Base-by-base conservation (phyloP, 345 rosid genomes). In the Angophora floribunda region DNA sequence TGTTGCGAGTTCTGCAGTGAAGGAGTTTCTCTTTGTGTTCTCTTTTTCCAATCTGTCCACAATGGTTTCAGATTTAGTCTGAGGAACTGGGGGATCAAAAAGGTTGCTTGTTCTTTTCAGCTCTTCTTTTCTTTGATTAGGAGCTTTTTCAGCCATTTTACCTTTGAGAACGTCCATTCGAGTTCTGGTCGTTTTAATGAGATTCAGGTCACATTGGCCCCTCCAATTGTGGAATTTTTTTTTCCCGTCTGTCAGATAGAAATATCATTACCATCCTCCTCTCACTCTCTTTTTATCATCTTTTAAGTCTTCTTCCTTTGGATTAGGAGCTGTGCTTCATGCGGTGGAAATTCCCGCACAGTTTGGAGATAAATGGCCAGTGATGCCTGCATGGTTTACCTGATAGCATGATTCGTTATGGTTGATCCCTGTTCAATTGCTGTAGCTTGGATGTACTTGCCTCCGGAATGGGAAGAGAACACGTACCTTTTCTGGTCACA, bases 1-100 rank as follows among this genome's bases (percentile, higher is more conserved):
- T 86, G 3, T 86, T 96, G 89, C 96, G 94, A 91, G 95, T 96
- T 89, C 97, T 97, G 52, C 94, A 95, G 88, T 97, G 90, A 88
- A 50, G 41, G 59, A 61, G 51, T n/a, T 89, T 86, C 50, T 89
- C 5, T 30, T 11, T 47, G 21, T 36, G 80, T 16, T 78, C 24
- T 86, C 14, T 75, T 19, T 36, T 75, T 75, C 84, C 84, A 0
- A 75, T 75, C 84, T 45, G 45, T 75, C 26, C 47, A 75, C 82
- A 75, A 19, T 75, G 82, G 82, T 75, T 9, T 75, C 36, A 75
- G 28, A 75, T 41, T 9, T 41, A 75, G 84, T 75, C 26, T 75
- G 47, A 75, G 26, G 84, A 19, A 13, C 15, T 85, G 26, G 61
- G 45, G 53, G 24, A n/a, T 85, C 26, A 51, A n/a, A 30, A 53